These are phyloP conservation scores for Panicum virgatum DNA, from an alignment of 202 grass and related monocot species.

Conservation along the genomic window DNA sequence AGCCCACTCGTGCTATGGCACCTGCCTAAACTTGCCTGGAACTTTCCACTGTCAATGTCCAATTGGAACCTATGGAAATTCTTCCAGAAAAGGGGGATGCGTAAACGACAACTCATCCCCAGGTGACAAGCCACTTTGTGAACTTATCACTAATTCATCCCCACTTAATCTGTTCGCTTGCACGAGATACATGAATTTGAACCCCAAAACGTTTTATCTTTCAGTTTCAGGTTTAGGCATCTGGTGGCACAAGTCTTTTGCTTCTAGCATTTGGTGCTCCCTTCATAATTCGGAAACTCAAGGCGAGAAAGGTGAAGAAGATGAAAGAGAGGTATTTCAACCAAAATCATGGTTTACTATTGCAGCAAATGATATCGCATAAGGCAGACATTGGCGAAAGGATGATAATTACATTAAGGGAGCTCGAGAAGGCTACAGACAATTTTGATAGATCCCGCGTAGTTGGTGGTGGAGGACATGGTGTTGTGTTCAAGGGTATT, in stretches of 20 bases:
- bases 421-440: slow-evolving; percentile 49
- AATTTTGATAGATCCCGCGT: slow-evolving; percentile 36
- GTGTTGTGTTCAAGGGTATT: slow-evolving; percentile 48
- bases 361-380: slow-evolving; percentile 41
- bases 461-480: slow-evolving; percentile 51
- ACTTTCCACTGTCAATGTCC: no score
- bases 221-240: neutral
- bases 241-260: slow-evolving; percentile 10
- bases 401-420: slow-evolving; percentile 38
- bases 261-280: slow-evolving; percentile 20
- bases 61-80: no score
- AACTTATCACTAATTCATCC: no score
- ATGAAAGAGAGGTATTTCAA: slow-evolving; percentile 27
- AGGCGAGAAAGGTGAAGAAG: neutral
- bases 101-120: no score
- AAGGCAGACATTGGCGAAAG: slow-evolving; percentile 31
- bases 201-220: no score
- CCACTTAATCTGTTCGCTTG: no score
- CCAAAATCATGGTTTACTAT: slow-evolving; percentile 52
- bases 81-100: no score
- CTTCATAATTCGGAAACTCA: slow-evolving; percentile 27
- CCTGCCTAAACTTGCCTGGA: no score
- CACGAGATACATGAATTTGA: no score
- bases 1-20: no score
- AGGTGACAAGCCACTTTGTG: no score